Conservation (phyloP, 306 rosid genomes). For the Psophocarpus tetragonolobus region DNA sequence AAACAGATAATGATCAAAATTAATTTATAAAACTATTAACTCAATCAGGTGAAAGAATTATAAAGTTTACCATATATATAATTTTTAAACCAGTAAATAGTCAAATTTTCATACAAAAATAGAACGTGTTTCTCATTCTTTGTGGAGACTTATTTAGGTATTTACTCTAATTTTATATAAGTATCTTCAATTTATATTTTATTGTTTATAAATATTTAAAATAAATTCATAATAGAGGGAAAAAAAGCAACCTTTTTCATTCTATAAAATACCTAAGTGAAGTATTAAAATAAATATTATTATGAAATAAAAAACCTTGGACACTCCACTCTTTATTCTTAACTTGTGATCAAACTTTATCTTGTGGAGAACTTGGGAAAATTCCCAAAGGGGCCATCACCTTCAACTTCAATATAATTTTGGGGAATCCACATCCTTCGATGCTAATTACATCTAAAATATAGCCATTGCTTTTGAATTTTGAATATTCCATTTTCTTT, state of each 20-base stretch:
- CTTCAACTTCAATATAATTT: constrained; percentile 47
- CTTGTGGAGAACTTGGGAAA: neutral
- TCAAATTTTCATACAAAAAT: neutral
- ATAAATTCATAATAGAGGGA: neutral
- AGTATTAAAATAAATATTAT: neutral
- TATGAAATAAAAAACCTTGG: constrained; percentile 38
- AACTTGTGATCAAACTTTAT: constrained; percentile 22
- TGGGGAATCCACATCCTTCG: constrained; percentile 58
- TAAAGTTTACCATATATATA: neutral
- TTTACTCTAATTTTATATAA: neutral
- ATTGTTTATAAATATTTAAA: no score
- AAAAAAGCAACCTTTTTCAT: neutral
- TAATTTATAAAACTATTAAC: neutral
- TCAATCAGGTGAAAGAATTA: neutral
- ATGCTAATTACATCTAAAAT: constrained; percentile 28
- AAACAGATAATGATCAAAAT: neutral
- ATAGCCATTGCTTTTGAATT: constrained; percentile 47
- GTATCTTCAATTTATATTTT: neutral
- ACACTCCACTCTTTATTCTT: constrained; percentile 48
- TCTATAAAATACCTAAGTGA: neutral
- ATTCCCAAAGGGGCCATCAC: constrained; percentile 39
- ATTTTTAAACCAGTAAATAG: neutral
- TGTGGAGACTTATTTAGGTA: neutral
- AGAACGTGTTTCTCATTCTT: neutral
- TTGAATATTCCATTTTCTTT: constrained; percentile 42